phyloP scores from a whole-genome alignment of 108 stramenopile genomes.

The Discostella pseudostelligera region DNA sequence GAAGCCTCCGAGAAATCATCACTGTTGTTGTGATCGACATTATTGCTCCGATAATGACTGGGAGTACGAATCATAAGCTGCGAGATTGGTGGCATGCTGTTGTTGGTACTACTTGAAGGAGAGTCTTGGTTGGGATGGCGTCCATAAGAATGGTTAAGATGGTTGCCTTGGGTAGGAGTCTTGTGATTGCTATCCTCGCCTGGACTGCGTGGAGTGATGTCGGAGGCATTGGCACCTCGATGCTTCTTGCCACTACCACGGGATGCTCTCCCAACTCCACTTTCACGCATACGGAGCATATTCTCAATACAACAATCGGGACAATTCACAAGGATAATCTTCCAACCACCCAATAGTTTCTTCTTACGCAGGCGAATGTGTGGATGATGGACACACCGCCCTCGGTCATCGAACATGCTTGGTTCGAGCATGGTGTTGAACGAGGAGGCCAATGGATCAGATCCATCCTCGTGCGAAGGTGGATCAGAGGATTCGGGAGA shows the following conservation, averaged over 20 bases:
- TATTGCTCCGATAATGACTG: constrained; percentile 9
- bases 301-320: constrained; percentile 45
- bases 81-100: background rate
- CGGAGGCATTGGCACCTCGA: background rate
- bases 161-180: background rate
- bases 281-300: constrained; percentile 30
- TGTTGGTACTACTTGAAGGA: no score
- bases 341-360: constrained; percentile 47
- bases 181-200: background rate
- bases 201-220: background rate
- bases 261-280: background rate
- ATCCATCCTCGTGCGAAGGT: background rate
- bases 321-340: constrained; percentile 32
- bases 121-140: background rate
- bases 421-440: constrained; percentile 4
- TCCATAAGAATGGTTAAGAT: background rate
- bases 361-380: constrained; percentile 45
- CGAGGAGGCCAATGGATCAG: background rate
- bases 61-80: constrained; percentile 5
- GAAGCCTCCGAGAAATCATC: constrained; percentile 33
- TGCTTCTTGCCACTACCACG: background rate
- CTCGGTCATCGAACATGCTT: constrained; percentile 32
- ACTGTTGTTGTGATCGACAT: constrained; percentile 8
- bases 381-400: constrained; percentile 40
- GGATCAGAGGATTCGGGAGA: background rate